Conservation (phyloP, 306 rosid species). For the Malus asiatica region DNA sequence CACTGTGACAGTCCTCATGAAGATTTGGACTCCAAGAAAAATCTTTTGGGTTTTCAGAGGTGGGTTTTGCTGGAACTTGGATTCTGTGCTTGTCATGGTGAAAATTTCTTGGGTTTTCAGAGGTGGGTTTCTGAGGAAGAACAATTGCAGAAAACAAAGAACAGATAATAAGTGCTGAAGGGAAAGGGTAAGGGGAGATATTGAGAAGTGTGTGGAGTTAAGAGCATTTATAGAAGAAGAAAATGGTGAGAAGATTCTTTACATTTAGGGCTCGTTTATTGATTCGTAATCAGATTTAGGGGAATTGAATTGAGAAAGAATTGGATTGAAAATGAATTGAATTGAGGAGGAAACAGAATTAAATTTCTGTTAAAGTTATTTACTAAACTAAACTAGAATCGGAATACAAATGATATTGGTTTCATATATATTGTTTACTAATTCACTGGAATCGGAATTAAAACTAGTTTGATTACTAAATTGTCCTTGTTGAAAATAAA, state of each 20-base stretch:
- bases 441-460: no score
- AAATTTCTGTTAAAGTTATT: no score
- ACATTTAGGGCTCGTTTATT: no score
- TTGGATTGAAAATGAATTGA: no score
- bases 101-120: neutral
- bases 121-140: neutral
- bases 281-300: no score
- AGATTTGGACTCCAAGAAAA: constrained; percentile 26
- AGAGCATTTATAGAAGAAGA: constrained; percentile 26
- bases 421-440: no score
- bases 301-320: no score
- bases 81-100: constrained; percentile 18
- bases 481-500: no score
- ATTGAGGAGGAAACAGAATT: no score
- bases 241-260: constrained; percentile 4
- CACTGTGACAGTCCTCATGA: constrained; percentile 22
- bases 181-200: neutral
- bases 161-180: neutral
- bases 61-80: constrained; percentile 22
- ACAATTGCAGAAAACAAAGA: neutral
- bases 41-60: constrained; percentile 15
- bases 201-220: constrained; percentile 12
- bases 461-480: no score
- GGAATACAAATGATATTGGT: no score
- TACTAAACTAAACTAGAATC: no score